A percentile compares a stretch with the other conserved stretches of the same genome.
These are phyloP conservation scores for Microdochium nivale DNA, from an alignment of 2,329 filamentous ascomycete genomes.

Conservation along the genomic window DNA sequence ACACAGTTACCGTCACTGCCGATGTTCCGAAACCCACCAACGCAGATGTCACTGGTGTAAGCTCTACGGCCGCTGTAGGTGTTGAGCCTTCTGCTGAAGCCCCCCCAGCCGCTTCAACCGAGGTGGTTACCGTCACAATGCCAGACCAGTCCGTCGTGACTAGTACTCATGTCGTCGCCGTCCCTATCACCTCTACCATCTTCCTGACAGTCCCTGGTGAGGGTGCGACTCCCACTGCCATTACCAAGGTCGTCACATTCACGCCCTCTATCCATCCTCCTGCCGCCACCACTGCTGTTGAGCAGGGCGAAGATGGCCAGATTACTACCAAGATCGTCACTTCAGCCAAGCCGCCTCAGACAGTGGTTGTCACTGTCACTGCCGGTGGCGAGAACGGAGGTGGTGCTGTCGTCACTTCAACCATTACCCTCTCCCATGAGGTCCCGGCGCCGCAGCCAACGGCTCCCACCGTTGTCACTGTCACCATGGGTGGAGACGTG, in stretches of 20 bases:
- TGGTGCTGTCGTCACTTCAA: neutral
- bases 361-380: conserved; percentile 7
- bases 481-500: conserved; percentile 3
- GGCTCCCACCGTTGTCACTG: conserved; percentile 2
- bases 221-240: neutral
- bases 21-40: neutral
- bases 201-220: neutral
- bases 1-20: conserved; percentile 6
- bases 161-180: neutral
- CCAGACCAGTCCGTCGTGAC: neutral
- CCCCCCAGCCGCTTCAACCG: conserved; percentile 2
- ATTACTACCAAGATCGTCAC: neutral
- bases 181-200: neutral
- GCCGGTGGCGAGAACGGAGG: conserved; percentile 4
- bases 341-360: neutral
- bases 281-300: conserved; percentile 1
- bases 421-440: too few species aligned
- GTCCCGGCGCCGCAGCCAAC: too few species aligned
- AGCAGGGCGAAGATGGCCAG: neutral
- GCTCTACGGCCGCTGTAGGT: neutral
- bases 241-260: conserved; percentile 2
- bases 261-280: conserved; percentile 2
- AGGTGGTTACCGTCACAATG: conserved; percentile 5
- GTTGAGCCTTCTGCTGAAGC: neutral
- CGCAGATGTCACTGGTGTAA: neutral